Percentiles rank a stretch among this genome's conserved stretches.
These are phyloP conservation scores for Boletus rufocinnamomeus DNA, from an alignment of 768 basidiomycete species.

Conservation along the genomic window DNA sequence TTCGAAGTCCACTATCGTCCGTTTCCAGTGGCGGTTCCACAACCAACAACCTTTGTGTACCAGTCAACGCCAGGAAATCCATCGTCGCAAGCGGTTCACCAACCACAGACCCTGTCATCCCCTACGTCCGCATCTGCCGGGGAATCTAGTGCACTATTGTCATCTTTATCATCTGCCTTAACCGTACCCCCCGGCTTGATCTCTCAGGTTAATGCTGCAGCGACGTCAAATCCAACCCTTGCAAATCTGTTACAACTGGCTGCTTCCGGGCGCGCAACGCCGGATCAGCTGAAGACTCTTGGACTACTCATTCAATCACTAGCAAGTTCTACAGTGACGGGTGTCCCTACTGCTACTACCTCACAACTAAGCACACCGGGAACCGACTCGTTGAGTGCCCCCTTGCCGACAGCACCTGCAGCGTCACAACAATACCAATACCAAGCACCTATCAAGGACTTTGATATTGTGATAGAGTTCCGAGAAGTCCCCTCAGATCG, in stretches of 20 bases:
- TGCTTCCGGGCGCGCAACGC: slow-evolving; percentile 58
- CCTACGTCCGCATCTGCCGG: slow-evolving; percentile 25
- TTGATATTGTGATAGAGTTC: slow-evolving; percentile 75
- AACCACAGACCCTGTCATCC: slow-evolving; percentile 25
- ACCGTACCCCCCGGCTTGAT: slow-evolving; percentile 60
- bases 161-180: slow-evolving; percentile 47
- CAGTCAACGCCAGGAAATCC: slow-evolving; percentile 27
- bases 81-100: slow-evolving; percentile 34
- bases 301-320: slow-evolving; percentile 74
- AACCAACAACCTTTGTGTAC: slow-evolving; percentile 29
- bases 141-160: slow-evolving; percentile 43
- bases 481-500: slow-evolving; percentile 60
- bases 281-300: slow-evolving; percentile 67
- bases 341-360: slow-evolving; percentile 1
- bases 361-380: slow-evolving; percentile 8
- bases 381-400: slow-evolving; percentile 14
- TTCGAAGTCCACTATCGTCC: slow-evolving; percentile 74
- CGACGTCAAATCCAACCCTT: slow-evolving; percentile 66
- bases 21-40: slow-evolving; percentile 23
- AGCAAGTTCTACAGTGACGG: slow-evolving; percentile 32
- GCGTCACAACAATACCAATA: slow-evolving; percentile 26
- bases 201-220: slow-evolving; percentile 64
- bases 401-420: slow-evolving; percentile 16
- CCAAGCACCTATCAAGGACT: slow-evolving; percentile 49
- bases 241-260: slow-evolving; percentile 66